These are phyloP conservation scores for Cetraspora pellucida DNA, from an alignment of 192 early-diverging fungal genomes.

Conservation along the genomic window DNA sequence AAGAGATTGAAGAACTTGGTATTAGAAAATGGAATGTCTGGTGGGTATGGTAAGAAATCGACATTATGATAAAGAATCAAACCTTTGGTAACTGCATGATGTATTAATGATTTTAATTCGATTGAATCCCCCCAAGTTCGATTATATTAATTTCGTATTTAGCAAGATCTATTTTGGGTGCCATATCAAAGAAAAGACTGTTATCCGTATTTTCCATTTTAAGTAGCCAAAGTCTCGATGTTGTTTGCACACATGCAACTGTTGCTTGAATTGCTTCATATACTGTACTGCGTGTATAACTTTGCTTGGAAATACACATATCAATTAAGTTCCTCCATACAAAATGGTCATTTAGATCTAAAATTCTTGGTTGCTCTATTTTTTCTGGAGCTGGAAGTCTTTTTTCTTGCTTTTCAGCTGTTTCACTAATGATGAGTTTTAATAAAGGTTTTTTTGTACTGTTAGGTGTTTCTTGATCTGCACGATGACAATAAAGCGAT, in stretches of 20 bases:
- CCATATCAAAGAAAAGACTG: slow-evolving; percentile 13
- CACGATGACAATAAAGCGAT: neutral
- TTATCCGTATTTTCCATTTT: slow-evolving; percentile 19
- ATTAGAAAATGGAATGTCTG: neutral
- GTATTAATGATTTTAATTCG: slow-evolving; percentile 2
- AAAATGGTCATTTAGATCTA: slow-evolving; percentile 8
- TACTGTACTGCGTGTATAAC: neutral
- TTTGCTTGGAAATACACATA: neutral
- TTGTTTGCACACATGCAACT: slow-evolving; percentile 3
- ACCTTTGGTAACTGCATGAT: slow-evolving; percentile 1
- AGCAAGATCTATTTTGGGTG: neutral
- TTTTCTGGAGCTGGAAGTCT: neutral
- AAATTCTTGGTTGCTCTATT: neutral
- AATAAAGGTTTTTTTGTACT: neutral
- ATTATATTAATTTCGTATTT: slow-evolving; percentile 14
- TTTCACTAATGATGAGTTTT: neutral
- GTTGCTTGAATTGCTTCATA: slow-evolving; percentile 1
- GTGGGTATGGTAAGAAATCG: neutral
- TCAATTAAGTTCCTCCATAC: neutral
- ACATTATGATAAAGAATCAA: slow-evolving; percentile 26
- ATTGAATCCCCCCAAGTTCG: neutral
- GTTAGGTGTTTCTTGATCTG: neutral
- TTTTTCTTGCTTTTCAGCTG: neutral
- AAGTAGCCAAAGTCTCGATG: slow-evolving; percentile 5
- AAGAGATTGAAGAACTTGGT: slow-evolving; percentile 3